These are phyloP conservation scores for Acer campestre DNA, from an alignment of 345 rosid species.

Conservation along the genomic window DNA sequence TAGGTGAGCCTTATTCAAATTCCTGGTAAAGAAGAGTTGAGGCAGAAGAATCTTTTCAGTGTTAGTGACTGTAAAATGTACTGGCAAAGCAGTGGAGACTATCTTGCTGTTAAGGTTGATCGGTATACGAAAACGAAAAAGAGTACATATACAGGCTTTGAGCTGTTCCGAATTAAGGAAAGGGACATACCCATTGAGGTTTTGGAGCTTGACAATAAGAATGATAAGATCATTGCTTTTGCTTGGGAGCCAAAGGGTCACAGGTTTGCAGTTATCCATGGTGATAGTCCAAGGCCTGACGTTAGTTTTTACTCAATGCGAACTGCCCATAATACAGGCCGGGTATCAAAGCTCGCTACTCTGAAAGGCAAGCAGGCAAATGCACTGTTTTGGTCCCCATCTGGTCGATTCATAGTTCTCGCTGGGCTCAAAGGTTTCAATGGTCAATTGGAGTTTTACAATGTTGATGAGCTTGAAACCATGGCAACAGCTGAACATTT, in stretches of 20 bases:
- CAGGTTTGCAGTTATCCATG: constrained; percentile 92
- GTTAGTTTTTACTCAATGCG: constrained; percentile 89
- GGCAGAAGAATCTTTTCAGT: constrained; percentile 94
- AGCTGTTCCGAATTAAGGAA: constrained; percentile 92
- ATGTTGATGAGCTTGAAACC: constrained; percentile 92
- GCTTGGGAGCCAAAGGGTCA: constrained; percentile 99
- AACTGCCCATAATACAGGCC: constrained; percentile 57
- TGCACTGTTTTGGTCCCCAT: constrained; percentile 98
- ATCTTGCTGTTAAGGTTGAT: constrained; percentile 93
- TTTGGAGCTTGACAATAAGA: constrained; percentile 95
- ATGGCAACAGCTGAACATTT: constrained; percentile 95
- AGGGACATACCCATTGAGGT: constrained; percentile 97
- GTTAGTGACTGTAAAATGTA: constrained; percentile 98
- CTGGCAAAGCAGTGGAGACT: constrained; percentile 98
- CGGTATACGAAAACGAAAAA: constrained; percentile 94
- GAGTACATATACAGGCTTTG: constrained; percentile 95
- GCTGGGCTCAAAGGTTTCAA: constrained; percentile 95
- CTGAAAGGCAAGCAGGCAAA: constrained; percentile 92
- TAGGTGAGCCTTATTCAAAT: constrained; percentile 92
- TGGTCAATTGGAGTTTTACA: constrained; percentile 90
- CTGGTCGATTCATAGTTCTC: constrained; percentile 73
- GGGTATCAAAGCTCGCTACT: constrained; percentile 80
- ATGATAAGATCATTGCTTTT: constrained; percentile 91
- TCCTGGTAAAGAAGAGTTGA: constrained; percentile 84
- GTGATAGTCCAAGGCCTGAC: constrained; percentile 93